phyloP scores from a whole-genome alignment of 2,329 filamentous ascomycete genomes.

The Pestalotiopsis sp. region DNA sequence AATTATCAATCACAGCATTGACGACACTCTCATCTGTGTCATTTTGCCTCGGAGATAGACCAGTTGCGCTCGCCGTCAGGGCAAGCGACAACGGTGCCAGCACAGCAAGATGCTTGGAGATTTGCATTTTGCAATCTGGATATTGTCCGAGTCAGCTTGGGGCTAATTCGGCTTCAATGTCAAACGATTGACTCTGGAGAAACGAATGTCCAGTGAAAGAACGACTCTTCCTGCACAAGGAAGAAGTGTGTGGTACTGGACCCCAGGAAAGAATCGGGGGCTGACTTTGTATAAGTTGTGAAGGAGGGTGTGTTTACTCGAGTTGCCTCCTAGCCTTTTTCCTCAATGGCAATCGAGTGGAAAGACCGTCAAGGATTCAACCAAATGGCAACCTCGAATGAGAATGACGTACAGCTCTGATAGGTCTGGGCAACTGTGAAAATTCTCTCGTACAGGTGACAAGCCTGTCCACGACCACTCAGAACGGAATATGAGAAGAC shows the following conservation, averaged over 20 bases:
- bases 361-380: background rate
- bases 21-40: background rate
- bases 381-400: background rate
- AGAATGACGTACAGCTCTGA: background rate
- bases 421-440: background rate
- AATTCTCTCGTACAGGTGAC: background rate
- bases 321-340: background rate
- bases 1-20: background rate
- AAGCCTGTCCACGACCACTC: background rate
- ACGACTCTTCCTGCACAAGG: background rate
- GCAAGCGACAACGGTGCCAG: constrained; percentile 25
- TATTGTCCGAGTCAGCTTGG: background rate
- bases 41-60: background rate
- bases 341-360: background rate
- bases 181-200: constrained; percentile 6
- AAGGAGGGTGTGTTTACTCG: background rate
- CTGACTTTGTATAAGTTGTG: constrained; percentile 10
- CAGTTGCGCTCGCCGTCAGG: constrained; percentile 18
- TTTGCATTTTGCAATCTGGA: constrained; percentile 26
- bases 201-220: constrained; percentile 10
- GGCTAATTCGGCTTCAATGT: background rate
- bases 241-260: constrained; percentile 1
- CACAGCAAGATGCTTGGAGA: constrained; percentile 20
- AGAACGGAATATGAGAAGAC: constrained; percentile 12
- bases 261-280: background rate